phyloP scores from a whole-genome alignment of 2,329 filamentous ascomycete species.

The Chrysoporthe austroafricana region DNA sequence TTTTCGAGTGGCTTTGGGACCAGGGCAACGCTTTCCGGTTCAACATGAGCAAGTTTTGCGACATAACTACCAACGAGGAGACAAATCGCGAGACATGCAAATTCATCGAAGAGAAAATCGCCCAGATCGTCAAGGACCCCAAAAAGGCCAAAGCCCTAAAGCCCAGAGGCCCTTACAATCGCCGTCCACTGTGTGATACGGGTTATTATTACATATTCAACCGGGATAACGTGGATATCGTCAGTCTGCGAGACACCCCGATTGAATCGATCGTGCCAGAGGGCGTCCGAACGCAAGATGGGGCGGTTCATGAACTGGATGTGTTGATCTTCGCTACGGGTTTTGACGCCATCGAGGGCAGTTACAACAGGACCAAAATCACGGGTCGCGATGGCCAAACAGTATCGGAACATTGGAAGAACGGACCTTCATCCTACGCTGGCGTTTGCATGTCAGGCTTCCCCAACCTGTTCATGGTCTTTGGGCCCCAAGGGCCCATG shows the following conservation, averaged over 20 bases:
- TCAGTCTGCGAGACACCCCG: conserved; percentile 47
- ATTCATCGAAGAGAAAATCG: conserved; percentile 52
- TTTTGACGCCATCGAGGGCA: conserved; percentile 41
- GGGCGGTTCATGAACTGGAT: conserved; percentile 42
- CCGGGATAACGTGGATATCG: conserved; percentile 48
- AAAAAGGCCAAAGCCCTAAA: conserved; percentile 47
- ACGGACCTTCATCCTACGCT: conserved; percentile 37
- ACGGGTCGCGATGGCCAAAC: conserved; percentile 34
- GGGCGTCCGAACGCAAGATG: conserved; percentile 45
- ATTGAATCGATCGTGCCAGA: conserved; percentile 44
- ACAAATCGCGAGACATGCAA: conserved; percentile 51
- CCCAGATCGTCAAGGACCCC: conserved; percentile 48
- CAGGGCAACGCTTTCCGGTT: conserved; percentile 49
- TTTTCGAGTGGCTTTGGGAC: conserved; percentile 49
- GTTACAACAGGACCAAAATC: conserved; percentile 35
- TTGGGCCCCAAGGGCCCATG: conserved; percentile 27
- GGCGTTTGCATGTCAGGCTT: conserved; percentile 30
- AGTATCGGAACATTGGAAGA: conserved; percentile 39
- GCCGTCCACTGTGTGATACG: conserved; percentile 46
- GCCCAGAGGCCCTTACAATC: conserved; percentile 50
- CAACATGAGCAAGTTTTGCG: conserved; percentile 50
- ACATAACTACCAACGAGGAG: conserved; percentile 45
- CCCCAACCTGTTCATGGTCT: conserved; percentile 31
- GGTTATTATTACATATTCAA: conserved; percentile 55
- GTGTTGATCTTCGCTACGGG: conserved; percentile 40